phyloP scores from a whole-genome alignment of 257 asterid species.

The Ilex aquifolium region DNA sequence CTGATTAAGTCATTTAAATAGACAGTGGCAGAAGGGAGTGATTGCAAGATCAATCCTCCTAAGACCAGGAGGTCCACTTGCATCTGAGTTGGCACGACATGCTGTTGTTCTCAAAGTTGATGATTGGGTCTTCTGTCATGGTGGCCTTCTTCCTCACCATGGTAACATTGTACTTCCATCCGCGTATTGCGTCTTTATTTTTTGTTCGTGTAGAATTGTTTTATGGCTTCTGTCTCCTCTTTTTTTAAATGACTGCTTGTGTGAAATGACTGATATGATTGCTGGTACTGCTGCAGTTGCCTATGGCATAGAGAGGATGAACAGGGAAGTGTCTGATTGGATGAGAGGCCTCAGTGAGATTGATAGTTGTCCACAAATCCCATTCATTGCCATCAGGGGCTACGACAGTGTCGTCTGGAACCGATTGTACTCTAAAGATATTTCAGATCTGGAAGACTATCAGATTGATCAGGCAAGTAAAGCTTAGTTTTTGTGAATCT shows the following conservation, averaged over 20 bases:
- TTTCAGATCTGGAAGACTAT: slow-evolving; percentile 51
- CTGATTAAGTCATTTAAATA: slow-evolving; percentile 42
- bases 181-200: neutral
- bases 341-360: slow-evolving; percentile 60
- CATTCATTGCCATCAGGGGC: slow-evolving; percentile 87
- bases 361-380: slow-evolving; percentile 43
- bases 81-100: slow-evolving; percentile 73
- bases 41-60: slow-evolving; percentile 85
- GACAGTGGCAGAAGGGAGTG: slow-evolving; percentile 96
- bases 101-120: slow-evolving; percentile 80
- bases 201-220: neutral
- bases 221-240: neutral
- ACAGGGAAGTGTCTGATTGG: slow-evolving; percentile 80
- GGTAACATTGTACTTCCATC: slow-evolving; percentile 31
- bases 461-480: slow-evolving; percentile 50
- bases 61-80: slow-evolving; percentile 89
- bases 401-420: slow-evolving; percentile 98
- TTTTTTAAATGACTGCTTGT: neutral
- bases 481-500: neutral
- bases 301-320: slow-evolving; percentile 81
- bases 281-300: slow-evolving; percentile 46
- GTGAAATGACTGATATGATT: neutral
- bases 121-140: slow-evolving; percentile 97
- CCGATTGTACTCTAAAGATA: slow-evolving; percentile 79
- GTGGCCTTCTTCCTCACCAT: slow-evolving; percentile 98